Base-by-base conservation (phyloP, 192 early-diverging fungal genomes). In the Rhizoclosmatium globosum region DNA sequence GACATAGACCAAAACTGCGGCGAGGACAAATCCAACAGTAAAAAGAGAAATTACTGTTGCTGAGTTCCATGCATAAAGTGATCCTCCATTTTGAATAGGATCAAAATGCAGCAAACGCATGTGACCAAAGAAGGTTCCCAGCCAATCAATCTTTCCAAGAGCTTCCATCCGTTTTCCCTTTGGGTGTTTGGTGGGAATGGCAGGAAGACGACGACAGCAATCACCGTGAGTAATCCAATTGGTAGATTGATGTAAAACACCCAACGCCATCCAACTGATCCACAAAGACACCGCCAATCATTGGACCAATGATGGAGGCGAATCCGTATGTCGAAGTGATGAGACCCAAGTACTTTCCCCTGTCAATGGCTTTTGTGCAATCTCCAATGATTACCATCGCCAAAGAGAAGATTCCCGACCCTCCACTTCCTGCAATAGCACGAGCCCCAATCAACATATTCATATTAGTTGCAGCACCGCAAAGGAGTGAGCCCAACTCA, bases 381-480 rank as follows among this genome's bases (percentile, higher is more conserved):
- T 97, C 96, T 2, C 94, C 87, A 59, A 97, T 88, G 47, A 95
- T 93, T 53, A 97, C 91, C 42, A 97, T 89, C 15, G 93, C 93
- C 71, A 95, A 84, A 2, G 91, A 85, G 71, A 94, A 84, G 41
- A 96, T 88, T 11, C 94, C 95, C 19, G 92, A 92, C 19, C 92
- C 95, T 56, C 94, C 82, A 59, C 95, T 79, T 7, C 94, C 94
- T 64, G 92, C 91, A 64, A 96, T 88, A 0, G 92, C 94, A 31
- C 92, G 89, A 71, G 87, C 88, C 74, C 83, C 77, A 71, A 94
- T 94, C 59, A 95, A 87, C 86, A 87, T 84, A 43, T 46, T 56
- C 84, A 88, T 86, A 56, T n/a, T 74, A n/a, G 23, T 69, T 1
- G 94, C 89, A n/a, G 88, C 80, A 17, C 94, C 96, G 77, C 95